These are phyloP conservation scores for Volvox reticuliferus DNA, from an alignment of 139 green algal species.

Conservation along the genomic window DNA sequence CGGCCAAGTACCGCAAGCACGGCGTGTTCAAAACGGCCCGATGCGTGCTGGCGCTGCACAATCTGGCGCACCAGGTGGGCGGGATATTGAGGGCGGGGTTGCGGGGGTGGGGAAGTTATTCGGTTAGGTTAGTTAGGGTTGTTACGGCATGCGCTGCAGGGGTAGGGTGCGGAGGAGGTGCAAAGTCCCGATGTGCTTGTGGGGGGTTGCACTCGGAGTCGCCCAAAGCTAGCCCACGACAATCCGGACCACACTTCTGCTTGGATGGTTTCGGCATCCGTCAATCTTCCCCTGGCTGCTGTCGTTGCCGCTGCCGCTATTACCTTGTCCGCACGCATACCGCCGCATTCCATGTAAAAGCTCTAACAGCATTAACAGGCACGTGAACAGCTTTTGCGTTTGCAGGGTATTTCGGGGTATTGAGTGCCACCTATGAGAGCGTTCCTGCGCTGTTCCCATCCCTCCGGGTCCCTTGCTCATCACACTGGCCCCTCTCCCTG, in stretches of 20 bases:
- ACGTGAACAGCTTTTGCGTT: too few relatives aligned
- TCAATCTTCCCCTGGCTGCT: too few relatives aligned
- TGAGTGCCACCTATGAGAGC: not conserved
- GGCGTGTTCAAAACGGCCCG: conserved; percentile 53
- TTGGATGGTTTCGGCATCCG: too few relatives aligned
- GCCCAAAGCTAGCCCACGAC: too few relatives aligned
- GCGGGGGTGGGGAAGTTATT: not conserved
- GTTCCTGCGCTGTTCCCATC: not conserved
- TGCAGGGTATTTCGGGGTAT: not conserved
- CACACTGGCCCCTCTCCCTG: not conserved
- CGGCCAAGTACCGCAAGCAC: conserved; percentile 46
- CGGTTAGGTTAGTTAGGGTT: too few relatives aligned
- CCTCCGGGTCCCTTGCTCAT: not conserved
- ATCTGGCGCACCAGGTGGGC: conserved; percentile 79
- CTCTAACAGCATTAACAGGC: too few relatives aligned
- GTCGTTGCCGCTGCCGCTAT: too few relatives aligned
- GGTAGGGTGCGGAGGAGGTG: not conserved
- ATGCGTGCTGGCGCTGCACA: conserved; percentile 79
- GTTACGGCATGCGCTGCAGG: too few relatives aligned
- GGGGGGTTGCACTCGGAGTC: too few relatives aligned
- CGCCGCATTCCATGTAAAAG: too few relatives aligned
- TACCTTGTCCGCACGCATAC: too few relatives aligned
- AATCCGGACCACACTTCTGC: too few relatives aligned
- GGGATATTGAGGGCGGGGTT: not conserved
- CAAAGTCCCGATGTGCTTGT: conserved; percentile 73